A percentile compares a stretch with the other conserved stretches of the same genome.
These are phyloP conservation scores for Wickerhamiella domercqiae DNA, from an alignment of 805 yeast genomes.

Conservation along the genomic window DNA sequence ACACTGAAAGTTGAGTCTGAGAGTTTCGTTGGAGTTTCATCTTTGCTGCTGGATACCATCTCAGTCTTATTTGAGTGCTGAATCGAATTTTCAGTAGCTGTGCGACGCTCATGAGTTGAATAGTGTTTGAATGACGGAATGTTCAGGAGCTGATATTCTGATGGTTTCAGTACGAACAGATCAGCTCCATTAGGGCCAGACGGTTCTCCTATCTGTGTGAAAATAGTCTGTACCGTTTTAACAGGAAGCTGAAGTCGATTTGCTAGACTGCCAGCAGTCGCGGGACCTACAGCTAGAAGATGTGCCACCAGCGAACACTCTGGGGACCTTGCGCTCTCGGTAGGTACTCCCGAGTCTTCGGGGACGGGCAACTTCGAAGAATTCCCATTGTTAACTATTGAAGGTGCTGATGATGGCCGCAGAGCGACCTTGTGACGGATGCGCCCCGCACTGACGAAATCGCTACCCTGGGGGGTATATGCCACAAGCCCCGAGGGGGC, in stretches of 20 bases:
- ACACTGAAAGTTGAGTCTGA: too few species aligned
- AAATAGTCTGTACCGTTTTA: slow-evolving; percentile 20
- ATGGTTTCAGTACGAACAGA: slow-evolving; percentile 18
- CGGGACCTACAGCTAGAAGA: slow-evolving; percentile 36
- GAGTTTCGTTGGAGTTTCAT: neutral
- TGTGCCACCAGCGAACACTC: slow-evolving; percentile 27
- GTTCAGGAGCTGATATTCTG: slow-evolving; percentile 20
- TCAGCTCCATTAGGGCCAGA: slow-evolving; percentile 16
- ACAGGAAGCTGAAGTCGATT: slow-evolving; percentile 20
- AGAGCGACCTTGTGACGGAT: neutral
- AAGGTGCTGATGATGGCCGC: neutral
- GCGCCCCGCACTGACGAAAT: neutral
- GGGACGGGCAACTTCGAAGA: too few species aligned
- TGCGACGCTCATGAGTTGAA: slow-evolving; percentile 20
- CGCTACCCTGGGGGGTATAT: neutral
- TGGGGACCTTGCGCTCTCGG: too few species aligned
- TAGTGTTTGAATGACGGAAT: slow-evolving; percentile 27
- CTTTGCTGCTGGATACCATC: neutral
- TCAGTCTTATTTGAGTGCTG: neutral
- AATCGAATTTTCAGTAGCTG: slow-evolving; percentile 19
- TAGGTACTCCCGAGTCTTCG: too few species aligned
- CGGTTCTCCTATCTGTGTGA: slow-evolving; percentile 23
- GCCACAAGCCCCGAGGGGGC: slow-evolving; percentile 1
- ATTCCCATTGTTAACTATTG: neutral
- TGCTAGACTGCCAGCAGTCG: slow-evolving; percentile 23